Evolutionary conservation across 805 yeast genomes (phyloP).

Genomic region (Allodekkera sacchari): DNA sequence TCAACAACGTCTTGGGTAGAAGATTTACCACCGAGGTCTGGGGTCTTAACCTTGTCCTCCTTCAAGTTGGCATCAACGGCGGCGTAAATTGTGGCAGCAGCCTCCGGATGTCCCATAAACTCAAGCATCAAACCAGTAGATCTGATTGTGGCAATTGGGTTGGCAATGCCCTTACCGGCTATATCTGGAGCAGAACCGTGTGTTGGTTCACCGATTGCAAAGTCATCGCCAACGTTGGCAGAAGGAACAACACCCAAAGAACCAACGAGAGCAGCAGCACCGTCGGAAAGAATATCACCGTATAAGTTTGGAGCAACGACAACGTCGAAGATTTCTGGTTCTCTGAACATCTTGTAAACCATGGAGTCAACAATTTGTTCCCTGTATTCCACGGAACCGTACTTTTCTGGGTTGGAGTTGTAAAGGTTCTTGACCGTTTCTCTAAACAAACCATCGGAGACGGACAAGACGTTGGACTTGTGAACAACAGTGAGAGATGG

Average conservation of each 20-base stretch:
- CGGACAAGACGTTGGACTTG: slow-evolving; percentile 90
- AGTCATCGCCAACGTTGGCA: slow-evolving; percentile 93
- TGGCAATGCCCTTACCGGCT: slow-evolving; percentile 88
- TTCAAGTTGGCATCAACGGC: slow-evolving; percentile 92
- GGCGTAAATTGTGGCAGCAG: slow-evolving; percentile 85
- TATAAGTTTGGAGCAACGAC: slow-evolving; percentile 98
- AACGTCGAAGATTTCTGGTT: slow-evolving; percentile 94
- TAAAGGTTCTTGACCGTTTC: slow-evolving; percentile 67
- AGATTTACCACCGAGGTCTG: slow-evolving; percentile 90
- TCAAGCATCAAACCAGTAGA: slow-evolving; percentile 97
- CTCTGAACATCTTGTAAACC: slow-evolving; percentile 99
- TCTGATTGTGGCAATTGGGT: slow-evolving; percentile 97
- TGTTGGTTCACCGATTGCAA: slow-evolving; percentile 98
- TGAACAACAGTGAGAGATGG: slow-evolving; percentile 88
- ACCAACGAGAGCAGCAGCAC: slow-evolving; percentile 97
- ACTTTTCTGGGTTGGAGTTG: slow-evolving; percentile 48
- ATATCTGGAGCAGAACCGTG: slow-evolving; percentile 99
- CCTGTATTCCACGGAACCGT: slow-evolving; percentile 56
- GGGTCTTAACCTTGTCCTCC: slow-evolving; percentile 75
- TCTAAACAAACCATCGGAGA: slow-evolving; percentile 92
- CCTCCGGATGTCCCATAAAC: slow-evolving; percentile 83
- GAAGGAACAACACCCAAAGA: slow-evolving; percentile 97
- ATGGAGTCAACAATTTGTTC: slow-evolving; percentile 98
- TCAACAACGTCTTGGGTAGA: slow-evolving; percentile 80
- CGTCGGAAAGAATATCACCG: slow-evolving; percentile 95